Evolutionary conservation across 2,329 filamentous ascomycete species (phyloP).

Genomic region (Pseudocercospora eumusae): DNA sequence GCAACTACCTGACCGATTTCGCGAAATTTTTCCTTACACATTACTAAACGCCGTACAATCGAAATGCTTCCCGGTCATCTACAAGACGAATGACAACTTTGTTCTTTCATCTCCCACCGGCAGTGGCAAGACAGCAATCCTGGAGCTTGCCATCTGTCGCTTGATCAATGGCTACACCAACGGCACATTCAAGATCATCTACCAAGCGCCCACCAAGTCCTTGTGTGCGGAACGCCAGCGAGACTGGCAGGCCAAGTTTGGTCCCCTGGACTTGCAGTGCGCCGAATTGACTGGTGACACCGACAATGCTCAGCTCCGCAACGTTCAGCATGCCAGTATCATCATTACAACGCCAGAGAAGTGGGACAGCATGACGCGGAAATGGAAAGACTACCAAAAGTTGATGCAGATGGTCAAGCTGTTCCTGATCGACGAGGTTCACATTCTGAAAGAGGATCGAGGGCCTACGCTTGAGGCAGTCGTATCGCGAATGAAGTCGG

Average conservation of each 20-base stretch:
- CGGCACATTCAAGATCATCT: slow-evolving; percentile 75
- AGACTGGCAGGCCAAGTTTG: slow-evolving; percentile 78
- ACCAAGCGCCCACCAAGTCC: slow-evolving; percentile 82
- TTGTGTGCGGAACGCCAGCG: slow-evolving; percentile 73
- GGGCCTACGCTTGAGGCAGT: slow-evolving; percentile 81
- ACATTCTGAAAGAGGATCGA: slow-evolving; percentile 77
- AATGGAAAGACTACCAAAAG: slow-evolving; percentile 78
- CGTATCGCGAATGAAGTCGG: slow-evolving; percentile 83
- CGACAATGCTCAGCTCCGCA: slow-evolving; percentile 63
- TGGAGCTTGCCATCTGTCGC: slow-evolving; percentile 80
- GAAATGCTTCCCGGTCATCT: slow-evolving; percentile 69
- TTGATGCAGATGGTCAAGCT: slow-evolving; percentile 74
- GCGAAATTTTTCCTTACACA: slow-evolving; percentile 69
- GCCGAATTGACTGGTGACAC: slow-evolving; percentile 83
- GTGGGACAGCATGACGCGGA: slow-evolving; percentile 86
- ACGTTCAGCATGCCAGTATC: slow-evolving; percentile 73
- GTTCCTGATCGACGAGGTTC: slow-evolving; percentile 84
- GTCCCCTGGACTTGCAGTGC: slow-evolving; percentile 65
- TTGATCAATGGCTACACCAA: slow-evolving; percentile 59
- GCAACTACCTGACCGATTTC: slow-evolving; percentile 68
- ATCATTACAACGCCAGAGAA: slow-evolving; percentile 89
- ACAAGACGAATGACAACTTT: slow-evolving; percentile 70
- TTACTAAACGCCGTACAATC: slow-evolving; percentile 83
- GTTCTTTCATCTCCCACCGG: slow-evolving; percentile 81
- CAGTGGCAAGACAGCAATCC: slow-evolving; percentile 78